Conservation (phyloP, 2,329 filamentous ascomycete species). For the Bipolaris oryzae region DNA sequence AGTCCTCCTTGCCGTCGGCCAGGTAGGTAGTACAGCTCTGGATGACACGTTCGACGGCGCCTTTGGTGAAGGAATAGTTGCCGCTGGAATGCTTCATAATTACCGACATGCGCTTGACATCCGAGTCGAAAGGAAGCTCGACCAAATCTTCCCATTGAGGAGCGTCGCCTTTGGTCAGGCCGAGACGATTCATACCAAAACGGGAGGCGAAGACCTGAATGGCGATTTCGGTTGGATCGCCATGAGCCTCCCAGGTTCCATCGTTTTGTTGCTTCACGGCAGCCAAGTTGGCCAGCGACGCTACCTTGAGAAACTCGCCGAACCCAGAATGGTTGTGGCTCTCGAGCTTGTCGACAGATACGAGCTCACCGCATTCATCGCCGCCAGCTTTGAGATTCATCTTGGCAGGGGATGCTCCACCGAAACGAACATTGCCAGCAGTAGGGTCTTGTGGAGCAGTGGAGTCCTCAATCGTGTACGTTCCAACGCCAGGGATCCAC, state of each 20-base stretch:
- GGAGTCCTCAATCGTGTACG: slow-evolving; percentile 46
- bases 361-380: slow-evolving; percentile 17
- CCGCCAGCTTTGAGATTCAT: slow-evolving; percentile 35
- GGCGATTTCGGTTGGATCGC: slow-evolving; percentile 68
- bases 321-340: slow-evolving; percentile 29
- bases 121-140: slow-evolving; percentile 76
- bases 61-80: slow-evolving; percentile 63
- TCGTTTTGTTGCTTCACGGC: slow-evolving; percentile 55
- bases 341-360: slow-evolving; percentile 29
- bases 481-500: slow-evolving; percentile 47
- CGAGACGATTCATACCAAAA: slow-evolving; percentile 66
- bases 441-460: slow-evolving; percentile 45
- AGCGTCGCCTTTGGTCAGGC: slow-evolving; percentile 51
- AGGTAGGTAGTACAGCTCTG: slow-evolving; percentile 54
- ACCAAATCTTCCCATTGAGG: slow-evolving; percentile 53
- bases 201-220: slow-evolving; percentile 75
- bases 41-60: slow-evolving; percentile 69
- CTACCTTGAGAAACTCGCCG: slow-evolving; percentile 44
- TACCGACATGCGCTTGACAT: slow-evolving; percentile 78
- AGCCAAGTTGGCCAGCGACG: slow-evolving; percentile 58
- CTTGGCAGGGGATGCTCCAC: slow-evolving; percentile 28
- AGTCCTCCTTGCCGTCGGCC: slow-evolving; percentile 50
- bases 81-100: slow-evolving; percentile 59
- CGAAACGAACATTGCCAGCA: slow-evolving; percentile 37
- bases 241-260: slow-evolving; percentile 47